Evolutionary conservation across 129 eudicot species (phyloP).

Genomic region (Artemisia tridentata): DNA sequence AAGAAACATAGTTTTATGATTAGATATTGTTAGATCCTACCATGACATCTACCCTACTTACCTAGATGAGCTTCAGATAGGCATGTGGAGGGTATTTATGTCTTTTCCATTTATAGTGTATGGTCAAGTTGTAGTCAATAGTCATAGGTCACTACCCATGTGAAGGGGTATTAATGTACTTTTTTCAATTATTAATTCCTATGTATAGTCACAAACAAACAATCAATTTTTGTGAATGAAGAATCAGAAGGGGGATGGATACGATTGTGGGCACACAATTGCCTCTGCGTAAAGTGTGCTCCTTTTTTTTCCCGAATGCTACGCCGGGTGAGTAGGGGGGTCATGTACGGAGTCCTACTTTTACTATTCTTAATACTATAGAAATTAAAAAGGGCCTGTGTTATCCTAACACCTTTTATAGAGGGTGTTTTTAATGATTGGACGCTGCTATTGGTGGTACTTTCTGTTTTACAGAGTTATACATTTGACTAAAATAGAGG

Average conservation of each 20-base stretch:
- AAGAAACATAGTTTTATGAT: conserved; percentile 21
- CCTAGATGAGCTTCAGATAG: conserved; percentile 7
- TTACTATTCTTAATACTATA: not conserved
- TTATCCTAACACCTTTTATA: too few species aligned
- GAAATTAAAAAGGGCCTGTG: too few species aligned
- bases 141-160: conserved; percentile 22
- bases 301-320: conserved; percentile 12
- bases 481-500: too few species aligned
- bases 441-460: too few species aligned
- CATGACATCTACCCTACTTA: not conserved
- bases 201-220: conserved; percentile 25
- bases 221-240: not conserved
- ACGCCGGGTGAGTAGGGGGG: conserved; percentile 28
- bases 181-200: not conserved
- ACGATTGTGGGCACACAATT: conserved; percentile 21
- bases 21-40: conserved; percentile 24
- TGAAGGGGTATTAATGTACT: conserved; percentile 33
- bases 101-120: conserved; percentile 24
- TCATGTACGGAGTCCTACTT: conserved; percentile 15
- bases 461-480: too few species aligned
- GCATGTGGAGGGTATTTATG: conserved; percentile 41
- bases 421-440: too few species aligned
- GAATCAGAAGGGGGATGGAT: conserved; percentile 26
- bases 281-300: conserved; percentile 20
- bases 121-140: conserved; percentile 28